phyloP scores from a whole-genome alignment of 768 basidiomycete species.

The Boletus patriciae region DNA sequence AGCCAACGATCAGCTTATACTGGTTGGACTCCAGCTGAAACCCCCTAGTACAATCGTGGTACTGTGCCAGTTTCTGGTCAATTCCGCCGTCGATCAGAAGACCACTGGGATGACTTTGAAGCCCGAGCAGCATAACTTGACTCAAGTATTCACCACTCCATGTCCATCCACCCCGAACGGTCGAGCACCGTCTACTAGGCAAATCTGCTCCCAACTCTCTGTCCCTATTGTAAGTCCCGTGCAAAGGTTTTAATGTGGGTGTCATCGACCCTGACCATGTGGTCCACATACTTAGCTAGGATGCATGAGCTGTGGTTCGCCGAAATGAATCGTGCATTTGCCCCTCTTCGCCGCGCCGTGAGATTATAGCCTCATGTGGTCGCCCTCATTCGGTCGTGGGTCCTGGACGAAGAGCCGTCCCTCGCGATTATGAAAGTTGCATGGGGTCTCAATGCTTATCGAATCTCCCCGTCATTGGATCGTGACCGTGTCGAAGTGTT shows the following conservation, averaged over 20 bases:
- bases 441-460: too few species aligned
- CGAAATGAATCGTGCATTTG: conserved; percentile 29
- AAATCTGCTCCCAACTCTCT: conserved; percentile 30
- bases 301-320: conserved; percentile 29
- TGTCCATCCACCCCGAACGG: conserved; percentile 11
- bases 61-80: background rate
- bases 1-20: background rate
- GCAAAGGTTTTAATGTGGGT: background rate
- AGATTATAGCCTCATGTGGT: background rate
- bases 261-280: background rate
- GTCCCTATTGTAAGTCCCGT: conserved; percentile 33
- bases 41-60: background rate
- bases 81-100: background rate
- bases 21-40: background rate
- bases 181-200: conserved; percentile 28
- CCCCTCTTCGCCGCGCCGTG: background rate
- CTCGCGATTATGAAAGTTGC: conserved; percentile 39
- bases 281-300: conserved; percentile 17
- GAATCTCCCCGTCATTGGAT: conserved; percentile 34
- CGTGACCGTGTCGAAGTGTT: conserved; percentile 34
- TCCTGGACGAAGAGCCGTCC: conserved; percentile 30
- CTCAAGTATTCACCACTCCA: too few species aligned
- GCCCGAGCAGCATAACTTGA: too few species aligned
- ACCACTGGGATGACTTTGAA: background rate
- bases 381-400: conserved; percentile 20